phyloP scores from a whole-genome alignment of 2,329 filamentous ascomycete species.

The Dactylonectria macrodidyma region DNA sequence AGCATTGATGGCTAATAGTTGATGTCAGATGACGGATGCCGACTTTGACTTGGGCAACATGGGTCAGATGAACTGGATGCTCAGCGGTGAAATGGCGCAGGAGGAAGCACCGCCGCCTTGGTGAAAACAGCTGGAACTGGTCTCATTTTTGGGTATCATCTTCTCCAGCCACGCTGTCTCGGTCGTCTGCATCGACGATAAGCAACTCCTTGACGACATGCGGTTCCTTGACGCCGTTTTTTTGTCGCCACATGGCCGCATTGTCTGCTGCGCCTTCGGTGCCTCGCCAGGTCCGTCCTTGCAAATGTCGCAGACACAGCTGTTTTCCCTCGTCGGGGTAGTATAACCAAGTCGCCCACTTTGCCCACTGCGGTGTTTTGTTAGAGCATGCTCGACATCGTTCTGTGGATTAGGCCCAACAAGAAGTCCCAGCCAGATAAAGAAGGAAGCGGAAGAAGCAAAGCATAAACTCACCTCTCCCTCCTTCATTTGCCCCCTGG shows the following conservation, averaged over 20 bases:
- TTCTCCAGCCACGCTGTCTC: no score
- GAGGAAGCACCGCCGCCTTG: conserved; percentile 5
- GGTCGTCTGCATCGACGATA: no score
- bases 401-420: not conserved
- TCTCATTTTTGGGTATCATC: not conserved
- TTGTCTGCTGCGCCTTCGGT: conserved; percentile 36
- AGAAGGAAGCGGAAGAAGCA: not conserved
- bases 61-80: conserved; percentile 11
- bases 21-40: conserved; percentile 13
- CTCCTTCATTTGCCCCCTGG: conserved; percentile 70
- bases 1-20: not conserved
- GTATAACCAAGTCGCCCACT: conserved; percentile 71
- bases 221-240: not conserved
- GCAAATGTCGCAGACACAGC: conserved; percentile 65
- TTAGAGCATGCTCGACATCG: not conserved
- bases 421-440: no score
- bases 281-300: conserved; percentile 67
- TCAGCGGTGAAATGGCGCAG: not conserved
- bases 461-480: conserved; percentile 49
- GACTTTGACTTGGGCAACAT: conserved; percentile 15
- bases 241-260: conserved; percentile 35
- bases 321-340: conserved; percentile 63
- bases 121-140: not conserved
- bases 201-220: not conserved
- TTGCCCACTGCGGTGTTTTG: conserved; percentile 54